Conservation (phyloP, 805 yeast species). For the Teunomyces kruisii region DNA sequence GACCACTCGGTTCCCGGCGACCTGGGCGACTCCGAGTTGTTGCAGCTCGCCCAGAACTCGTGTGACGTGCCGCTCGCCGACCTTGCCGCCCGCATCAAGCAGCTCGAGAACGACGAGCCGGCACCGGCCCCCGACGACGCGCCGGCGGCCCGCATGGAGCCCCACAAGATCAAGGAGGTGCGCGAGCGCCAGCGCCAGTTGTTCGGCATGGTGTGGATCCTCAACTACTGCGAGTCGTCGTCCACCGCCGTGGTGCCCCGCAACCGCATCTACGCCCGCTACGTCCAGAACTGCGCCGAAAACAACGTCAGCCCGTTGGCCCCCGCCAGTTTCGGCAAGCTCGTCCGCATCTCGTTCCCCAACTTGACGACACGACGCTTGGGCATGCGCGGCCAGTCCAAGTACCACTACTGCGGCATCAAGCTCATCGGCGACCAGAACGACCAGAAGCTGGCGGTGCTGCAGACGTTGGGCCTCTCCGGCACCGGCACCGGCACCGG, state of each 20-base stretch:
- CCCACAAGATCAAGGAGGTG: constrained; percentile 10
- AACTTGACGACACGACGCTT: constrained; percentile 69
- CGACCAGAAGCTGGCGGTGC: constrained; percentile 1
- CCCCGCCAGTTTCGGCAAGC: constrained; percentile 71
- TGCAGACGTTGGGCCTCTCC: constrained; percentile 1
- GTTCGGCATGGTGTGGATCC: constrained; percentile 80
- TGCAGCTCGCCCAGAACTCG: constrained; percentile 35
- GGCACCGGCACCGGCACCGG: no score
- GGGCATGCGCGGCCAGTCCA: constrained; percentile 79
- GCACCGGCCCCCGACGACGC: constrained; percentile 1
- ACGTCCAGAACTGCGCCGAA: constrained; percentile 39
- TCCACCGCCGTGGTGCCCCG: constrained; percentile 44
- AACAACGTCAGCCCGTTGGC: constrained; percentile 56
- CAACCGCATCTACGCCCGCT: constrained; percentile 42
- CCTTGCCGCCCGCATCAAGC: constrained; percentile 44
- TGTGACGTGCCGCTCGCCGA: constrained; percentile 39
- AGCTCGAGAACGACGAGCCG: constrained; percentile 32
- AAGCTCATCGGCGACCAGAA: constrained; percentile 35
- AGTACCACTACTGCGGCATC: constrained; percentile 84
- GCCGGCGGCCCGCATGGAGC: background rate
- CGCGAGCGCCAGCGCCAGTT: constrained; percentile 68
- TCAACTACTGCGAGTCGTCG: constrained; percentile 59
- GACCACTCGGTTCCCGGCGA: constrained; percentile 28
- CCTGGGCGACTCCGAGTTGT: constrained; percentile 37
- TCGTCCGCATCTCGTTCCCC: constrained; percentile 63